These are phyloP conservation scores for Turritis glabra DNA, from an alignment of 345 rosid genomes.

Conservation along the genomic window DNA sequence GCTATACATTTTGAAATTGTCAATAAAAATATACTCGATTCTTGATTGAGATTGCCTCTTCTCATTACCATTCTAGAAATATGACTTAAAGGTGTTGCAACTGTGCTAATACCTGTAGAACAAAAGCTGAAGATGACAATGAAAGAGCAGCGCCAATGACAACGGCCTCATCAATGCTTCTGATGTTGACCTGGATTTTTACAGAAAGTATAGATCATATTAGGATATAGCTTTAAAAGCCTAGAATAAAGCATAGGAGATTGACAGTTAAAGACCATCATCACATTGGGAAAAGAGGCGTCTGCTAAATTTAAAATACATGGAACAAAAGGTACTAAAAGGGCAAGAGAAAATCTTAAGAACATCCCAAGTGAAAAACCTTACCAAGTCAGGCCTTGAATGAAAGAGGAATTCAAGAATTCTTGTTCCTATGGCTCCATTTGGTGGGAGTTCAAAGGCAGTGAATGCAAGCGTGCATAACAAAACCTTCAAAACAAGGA, in stretches of 20 bases:
- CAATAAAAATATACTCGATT: background rate
- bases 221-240: conserved; percentile 1
- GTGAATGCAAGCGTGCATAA: conserved; percentile 92
- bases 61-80: background rate
- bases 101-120: conserved; percentile 70
- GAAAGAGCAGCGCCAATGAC: conserved; percentile 99
- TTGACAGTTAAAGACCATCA: background rate
- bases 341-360: background rate
- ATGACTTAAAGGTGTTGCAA: background rate
- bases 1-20: conserved; percentile 47
- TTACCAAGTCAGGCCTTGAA: conserved; percentile 89
- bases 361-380: conserved; percentile 21
- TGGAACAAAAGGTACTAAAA: background rate
- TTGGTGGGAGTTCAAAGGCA: conserved; percentile 98
- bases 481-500: conserved; percentile 63
- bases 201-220: background rate
- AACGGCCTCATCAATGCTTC: conserved; percentile 93
- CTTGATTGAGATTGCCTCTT: background rate
- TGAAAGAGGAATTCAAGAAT: conserved; percentile 89
- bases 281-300: background rate
- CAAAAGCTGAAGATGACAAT: conserved; percentile 96
- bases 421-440: conserved; percentile 89
- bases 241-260: conserved; percentile 3
- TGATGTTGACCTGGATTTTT: conserved; percentile 74
- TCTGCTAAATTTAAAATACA: background rate